phyloP scores from a whole-genome alignment of 192 early-diverging fungal genomes.

The Anaeromyces robustus region DNA sequence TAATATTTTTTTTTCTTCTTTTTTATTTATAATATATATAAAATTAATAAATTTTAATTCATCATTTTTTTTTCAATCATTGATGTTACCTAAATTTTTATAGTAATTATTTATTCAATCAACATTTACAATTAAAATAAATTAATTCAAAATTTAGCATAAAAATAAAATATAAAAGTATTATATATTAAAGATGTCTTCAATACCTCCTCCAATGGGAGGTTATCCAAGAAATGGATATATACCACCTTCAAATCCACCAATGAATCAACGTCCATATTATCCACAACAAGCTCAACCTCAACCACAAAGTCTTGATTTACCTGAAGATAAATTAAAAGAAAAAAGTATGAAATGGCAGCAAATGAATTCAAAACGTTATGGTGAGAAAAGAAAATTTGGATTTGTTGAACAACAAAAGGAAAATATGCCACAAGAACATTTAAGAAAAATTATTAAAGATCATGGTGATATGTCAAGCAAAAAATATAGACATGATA shows the following conservation, averaged over 20 bases:
- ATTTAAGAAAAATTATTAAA: conserved; percentile 94
- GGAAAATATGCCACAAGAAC: conserved; percentile 92
- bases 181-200: background rate
- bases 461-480: conserved; percentile 99
- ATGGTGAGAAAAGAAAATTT: conserved; percentile 86
- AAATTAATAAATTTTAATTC: no score
- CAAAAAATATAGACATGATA: conserved; percentile 92
- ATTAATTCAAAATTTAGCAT: no score
- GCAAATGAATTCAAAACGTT: conserved; percentile 75
- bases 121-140: no score
- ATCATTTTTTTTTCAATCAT: no score
- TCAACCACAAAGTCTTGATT: background rate
- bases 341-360: conserved; percentile 87
- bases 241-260: background rate
- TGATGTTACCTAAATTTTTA: no score
- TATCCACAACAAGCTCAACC: background rate
- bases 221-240: background rate
- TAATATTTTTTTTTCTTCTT: no score
- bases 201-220: background rate
- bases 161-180: no score
- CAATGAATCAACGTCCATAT: background rate
- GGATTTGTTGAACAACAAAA: conserved; percentile 90
- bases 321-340: background rate
- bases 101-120: no score
- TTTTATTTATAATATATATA: no score